Evolutionary conservation across 2,329 filamentous ascomycete genomes (phyloP), one percentile per base, ranked within the genome.

Genomic region (Diaporthe australafricana): DNA sequence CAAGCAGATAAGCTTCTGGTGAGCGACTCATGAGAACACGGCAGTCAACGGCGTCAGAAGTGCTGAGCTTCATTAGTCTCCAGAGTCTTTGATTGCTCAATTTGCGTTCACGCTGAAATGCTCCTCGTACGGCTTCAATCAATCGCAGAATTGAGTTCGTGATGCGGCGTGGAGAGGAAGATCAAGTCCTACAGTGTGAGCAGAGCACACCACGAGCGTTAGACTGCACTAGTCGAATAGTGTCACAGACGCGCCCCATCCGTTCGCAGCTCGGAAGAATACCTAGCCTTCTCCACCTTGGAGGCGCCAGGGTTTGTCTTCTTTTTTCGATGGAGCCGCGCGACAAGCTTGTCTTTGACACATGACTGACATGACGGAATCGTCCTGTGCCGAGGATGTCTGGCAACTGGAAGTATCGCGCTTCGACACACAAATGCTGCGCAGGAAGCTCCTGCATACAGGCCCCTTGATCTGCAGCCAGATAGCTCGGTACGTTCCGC

Each of bases 301-400:
- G 69, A 70, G 57, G 57, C 60, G 69, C 68, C 68, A 50, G 68
- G 68, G 35, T 42, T 32, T 42, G 8, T 22, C 17, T 12, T 50
- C 7, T 50, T 17, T 60, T 60, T 50, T 50, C 47, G 40, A 55
- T 70, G 70, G 63, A 62, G 63, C 70, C 70, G 70, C 70, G 70
- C 63, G 70, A 71, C 70, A 68, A 71, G 62, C 53, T 38, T 69
- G 42, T 35, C 45, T 14, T 68, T 30, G 30, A 55, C 47, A 70
- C 56, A 57, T 47, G 42, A 47, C 32, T 22, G 35, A 20, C 42
- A 65, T 45, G 63, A 14, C 63, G 63, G 48, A 55, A 52, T 52
- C 12, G 47, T 27, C 47, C 48, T 32, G 48, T 55, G 22, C 56
- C 56, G 67, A n/a, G 17, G 2, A 35, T 42, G 2, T 52, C 11